Evolutionary conservation across 371 early-diverging fungal species (phyloP), one percentile per base, ranked within the genome.

Genomic region (Apophysomyces elegans): DNA sequence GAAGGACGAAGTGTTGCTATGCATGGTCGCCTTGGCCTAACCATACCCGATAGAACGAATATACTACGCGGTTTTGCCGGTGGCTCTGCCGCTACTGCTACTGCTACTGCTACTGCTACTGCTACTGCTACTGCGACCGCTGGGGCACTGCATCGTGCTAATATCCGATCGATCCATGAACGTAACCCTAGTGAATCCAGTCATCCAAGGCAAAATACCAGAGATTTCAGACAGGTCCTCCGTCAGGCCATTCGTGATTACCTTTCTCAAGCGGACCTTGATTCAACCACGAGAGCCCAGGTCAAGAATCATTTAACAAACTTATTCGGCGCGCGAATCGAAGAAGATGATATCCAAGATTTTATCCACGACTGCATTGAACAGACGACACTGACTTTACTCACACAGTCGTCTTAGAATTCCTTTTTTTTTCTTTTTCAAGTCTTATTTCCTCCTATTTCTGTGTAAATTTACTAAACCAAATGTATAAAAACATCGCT

Each of bases 221-320:
- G 54, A 50, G 54, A 50, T 21, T 50, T 50, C 54, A 50, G 21
- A 21, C 37, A 26, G 37, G 56, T 56, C 4, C 56, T 72, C 16
- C 63, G 59, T 18, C 46, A 59, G 32, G 74, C 77, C 56, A 71
- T 80, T 11, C 60, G 61, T 32, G 35, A 38, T 12, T 78, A 71
- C 60, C 61, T 80, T 16, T 59, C 60, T 12, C 50, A 69, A n/a
- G 74, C 70, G 8, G 73, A 78, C 63, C 47, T 80, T 0, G 73
- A 71, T 45, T 66, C 69, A 37, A 72, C 68, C 7, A 80, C 78
- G 26, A 72, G 75, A 16, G 71, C 75, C 0, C 71, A 80, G 58
- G 78, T 80, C 37, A 78, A 77, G 26, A 61, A 70, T 3, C 74
- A 80, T 67, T 26, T 80, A 32, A 50, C 61, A 4, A 38, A 45